These are phyloP conservation scores for Cadophora sp. DNA, from an alignment of 2,329 filamentous ascomycete species.

Conservation along the genomic window DNA sequence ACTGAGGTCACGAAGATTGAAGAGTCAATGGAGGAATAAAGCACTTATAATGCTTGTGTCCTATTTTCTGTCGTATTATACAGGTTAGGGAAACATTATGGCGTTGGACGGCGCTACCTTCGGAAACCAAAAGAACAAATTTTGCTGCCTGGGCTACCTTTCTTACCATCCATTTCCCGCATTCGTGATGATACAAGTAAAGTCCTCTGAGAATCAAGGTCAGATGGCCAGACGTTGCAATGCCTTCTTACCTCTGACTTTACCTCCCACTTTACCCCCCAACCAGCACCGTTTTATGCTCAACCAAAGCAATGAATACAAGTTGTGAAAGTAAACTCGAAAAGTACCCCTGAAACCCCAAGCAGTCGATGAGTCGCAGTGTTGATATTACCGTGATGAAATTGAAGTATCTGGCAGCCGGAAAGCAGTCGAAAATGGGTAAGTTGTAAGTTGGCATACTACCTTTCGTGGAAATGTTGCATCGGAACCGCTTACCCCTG, in stretches of 20 bases:
- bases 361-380: conserved; percentile 10
- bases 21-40: conserved; percentile 53
- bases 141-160: conserved; percentile 40
- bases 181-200: conserved; percentile 44
- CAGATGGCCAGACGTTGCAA: conserved; percentile 42
- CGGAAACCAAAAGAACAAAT: conserved; percentile 40
- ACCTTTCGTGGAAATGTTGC: conserved; percentile 42
- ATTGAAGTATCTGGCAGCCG: conserved; percentile 21
- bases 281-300: conserved; percentile 18
- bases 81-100: conserved; percentile 41
- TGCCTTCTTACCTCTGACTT: conserved; percentile 64
- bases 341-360: conserved; percentile 1
- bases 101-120: conserved; percentile 45
- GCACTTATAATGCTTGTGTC: conserved; percentile 27
- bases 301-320: conserved; percentile 31
- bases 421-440: conserved; percentile 24
- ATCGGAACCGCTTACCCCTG: conserved; percentile 48
- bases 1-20: conserved; percentile 65
- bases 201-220: conserved; percentile 36
- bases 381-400: conserved; percentile 36
- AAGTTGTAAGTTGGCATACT: conserved; percentile 41
- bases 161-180: conserved; percentile 40
- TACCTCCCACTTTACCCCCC: conserved; percentile 50
- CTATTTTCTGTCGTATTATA: conserved; percentile 44
- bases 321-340: conserved; percentile 23